Conservation (phyloP, 352 stramenopile species). For the Phytophthora litchii region DNA sequence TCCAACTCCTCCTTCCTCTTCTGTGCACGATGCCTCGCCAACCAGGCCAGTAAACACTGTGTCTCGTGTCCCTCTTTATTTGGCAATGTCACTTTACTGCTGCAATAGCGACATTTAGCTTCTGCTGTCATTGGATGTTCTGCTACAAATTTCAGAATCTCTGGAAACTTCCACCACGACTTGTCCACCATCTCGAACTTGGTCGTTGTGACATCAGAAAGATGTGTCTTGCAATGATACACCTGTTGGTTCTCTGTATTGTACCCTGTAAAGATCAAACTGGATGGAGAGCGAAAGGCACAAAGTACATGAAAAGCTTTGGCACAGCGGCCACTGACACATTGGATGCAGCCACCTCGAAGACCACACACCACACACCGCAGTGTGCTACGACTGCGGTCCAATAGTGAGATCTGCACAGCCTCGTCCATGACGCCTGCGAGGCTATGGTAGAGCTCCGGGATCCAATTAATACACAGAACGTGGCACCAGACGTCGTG, state of each 20-base stretch:
- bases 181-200: constrained; percentile 75
- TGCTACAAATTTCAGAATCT: constrained; percentile 33
- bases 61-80: constrained; percentile 60
- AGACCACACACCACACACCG: constrained; percentile 85
- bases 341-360: constrained; percentile 88
- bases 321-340: constrained; percentile 81
- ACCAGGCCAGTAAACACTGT: constrained; percentile 65
- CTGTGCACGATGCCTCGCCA: constrained; percentile 50
- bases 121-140: constrained; percentile 32
- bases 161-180: constrained; percentile 49
- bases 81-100: constrained; percentile 45
- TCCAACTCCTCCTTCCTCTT: constrained; percentile 47
- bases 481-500: constrained; percentile 79
- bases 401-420: constrained; percentile 69
- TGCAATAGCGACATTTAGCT: constrained; percentile 64
- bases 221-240: constrained; percentile 84
- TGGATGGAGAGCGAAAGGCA: constrained; percentile 72
- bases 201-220: constrained; percentile 60
- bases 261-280: constrained; percentile 82
- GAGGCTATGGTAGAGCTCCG: constrained; percentile 82
- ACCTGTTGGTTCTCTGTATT: constrained; percentile 78
- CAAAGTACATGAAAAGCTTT: constrained; percentile 86
- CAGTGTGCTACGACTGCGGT: constrained; percentile 71
- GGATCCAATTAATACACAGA: constrained; percentile 87
- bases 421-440: constrained; percentile 58